These are phyloP conservation scores for Bipolaris victoriae DNA, from an alignment of 2,329 filamentous ascomycete genomes.

Conservation along the genomic window DNA sequence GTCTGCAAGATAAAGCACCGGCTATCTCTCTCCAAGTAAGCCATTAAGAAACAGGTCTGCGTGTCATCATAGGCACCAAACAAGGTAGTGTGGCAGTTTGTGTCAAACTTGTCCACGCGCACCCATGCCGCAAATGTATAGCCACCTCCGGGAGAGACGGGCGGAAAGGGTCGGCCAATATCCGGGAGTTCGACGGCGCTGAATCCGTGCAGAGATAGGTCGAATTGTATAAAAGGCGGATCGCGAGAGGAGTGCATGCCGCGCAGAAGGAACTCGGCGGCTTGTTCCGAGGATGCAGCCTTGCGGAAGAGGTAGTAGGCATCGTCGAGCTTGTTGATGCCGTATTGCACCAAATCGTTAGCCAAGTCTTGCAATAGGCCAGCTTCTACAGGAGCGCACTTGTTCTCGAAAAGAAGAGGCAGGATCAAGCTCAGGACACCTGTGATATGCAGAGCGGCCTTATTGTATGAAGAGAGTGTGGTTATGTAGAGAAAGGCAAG, in stretches of 20 bases:
- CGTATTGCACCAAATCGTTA: slow-evolving; percentile 72
- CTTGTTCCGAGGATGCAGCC: slow-evolving; percentile 58
- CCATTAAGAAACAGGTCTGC: slow-evolving; percentile 91
- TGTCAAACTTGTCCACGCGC: slow-evolving; percentile 84
- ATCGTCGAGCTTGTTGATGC: slow-evolving; percentile 81
- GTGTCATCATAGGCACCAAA: slow-evolving; percentile 93
- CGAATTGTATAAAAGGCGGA: slow-evolving; percentile 90
- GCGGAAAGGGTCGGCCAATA: slow-evolving; percentile 85
- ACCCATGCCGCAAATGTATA: slow-evolving; percentile 94
- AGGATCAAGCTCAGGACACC: slow-evolving; percentile 45
- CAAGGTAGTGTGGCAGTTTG: slow-evolving; percentile 85
- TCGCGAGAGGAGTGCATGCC: slow-evolving; percentile 76
- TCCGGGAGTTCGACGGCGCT: slow-evolving; percentile 88
- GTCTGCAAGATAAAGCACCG: slow-evolving; percentile 95
- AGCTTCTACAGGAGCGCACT: slow-evolving; percentile 38
- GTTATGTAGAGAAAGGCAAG: slow-evolving; percentile 46
- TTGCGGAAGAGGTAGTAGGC: slow-evolving; percentile 75
- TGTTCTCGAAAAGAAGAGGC: slow-evolving; percentile 45
- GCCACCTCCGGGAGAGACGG: slow-evolving; percentile 71
- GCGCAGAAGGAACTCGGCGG: slow-evolving; percentile 73
- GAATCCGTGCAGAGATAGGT: slow-evolving; percentile 85
- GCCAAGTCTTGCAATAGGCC: slow-evolving; percentile 69
- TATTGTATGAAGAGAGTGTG: slow-evolving; percentile 47
- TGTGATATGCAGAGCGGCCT: slow-evolving; percentile 46
- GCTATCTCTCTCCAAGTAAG: slow-evolving; percentile 92